Evolutionary conservation across 2,329 filamentous ascomycete genomes (phyloP).

Genomic region (Epichloe gansuensis): DNA sequence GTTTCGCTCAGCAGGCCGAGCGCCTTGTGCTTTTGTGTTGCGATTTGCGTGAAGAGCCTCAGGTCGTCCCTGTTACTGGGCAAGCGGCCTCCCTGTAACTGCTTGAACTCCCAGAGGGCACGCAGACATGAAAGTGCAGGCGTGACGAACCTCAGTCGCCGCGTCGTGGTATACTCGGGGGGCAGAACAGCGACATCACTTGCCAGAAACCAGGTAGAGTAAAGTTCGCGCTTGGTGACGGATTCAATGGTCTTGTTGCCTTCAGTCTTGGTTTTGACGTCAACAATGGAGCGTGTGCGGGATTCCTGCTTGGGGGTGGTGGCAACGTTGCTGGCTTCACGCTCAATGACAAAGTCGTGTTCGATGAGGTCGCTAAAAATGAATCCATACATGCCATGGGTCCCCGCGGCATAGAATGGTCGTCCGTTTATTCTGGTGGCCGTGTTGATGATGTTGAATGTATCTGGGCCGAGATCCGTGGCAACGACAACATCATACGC

Average conservation of each 20-base stretch:
- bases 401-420: constrained; percentile 79
- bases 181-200: constrained; percentile 62
- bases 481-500: constrained; percentile 79
- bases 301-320: constrained; percentile 59
- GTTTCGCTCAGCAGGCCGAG: constrained; percentile 57
- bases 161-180: constrained; percentile 52
- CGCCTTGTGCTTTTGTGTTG: constrained; percentile 64
- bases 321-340: constrained; percentile 64
- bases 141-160: constrained; percentile 63
- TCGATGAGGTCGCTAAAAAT: constrained; percentile 87
- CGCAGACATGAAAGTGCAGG: constrained; percentile 76
- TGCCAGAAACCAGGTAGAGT: constrained; percentile 77
- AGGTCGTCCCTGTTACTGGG: constrained; percentile 54
- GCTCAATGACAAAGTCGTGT: constrained; percentile 82
- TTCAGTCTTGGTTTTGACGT: constrained; percentile 57
- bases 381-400: constrained; percentile 86
- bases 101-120: constrained; percentile 73
- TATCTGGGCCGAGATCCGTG: constrained; percentile 68
- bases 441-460: constrained; percentile 70
- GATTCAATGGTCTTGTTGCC: constrained; percentile 61
- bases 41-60: constrained; percentile 61
- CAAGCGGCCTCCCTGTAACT: constrained; percentile 37
- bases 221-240: constrained; percentile 83
- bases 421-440: constrained; percentile 65
- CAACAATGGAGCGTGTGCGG: constrained; percentile 61